Evolutionary conservation across 73 alveolate species (phyloP).

Genomic region (Blepharisma stoltei): DNA sequence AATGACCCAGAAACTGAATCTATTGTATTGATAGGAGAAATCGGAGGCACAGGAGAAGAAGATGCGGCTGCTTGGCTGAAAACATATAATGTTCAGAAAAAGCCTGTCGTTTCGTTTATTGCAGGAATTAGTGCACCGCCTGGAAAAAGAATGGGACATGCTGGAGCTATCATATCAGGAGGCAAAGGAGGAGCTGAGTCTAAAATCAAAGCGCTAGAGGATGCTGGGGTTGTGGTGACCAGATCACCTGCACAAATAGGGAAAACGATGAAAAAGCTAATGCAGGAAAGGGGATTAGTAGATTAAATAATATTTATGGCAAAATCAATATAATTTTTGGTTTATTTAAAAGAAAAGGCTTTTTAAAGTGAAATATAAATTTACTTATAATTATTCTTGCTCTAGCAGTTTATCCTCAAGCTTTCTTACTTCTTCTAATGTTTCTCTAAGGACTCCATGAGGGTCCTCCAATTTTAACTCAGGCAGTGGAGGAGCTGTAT

Average conservation of each 20-base stretch:
- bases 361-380: too few species aligned
- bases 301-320: too few species aligned
- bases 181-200: slow-evolving; percentile 92
- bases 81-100: slow-evolving; percentile 70
- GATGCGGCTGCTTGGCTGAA: slow-evolving; percentile 85
- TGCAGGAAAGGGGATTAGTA: slow-evolving; percentile 35
- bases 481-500: slow-evolving; percentile 73
- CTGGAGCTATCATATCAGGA: slow-evolving; percentile 97
- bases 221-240: slow-evolving; percentile 55
- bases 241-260: slow-evolving; percentile 73
- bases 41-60: slow-evolving; percentile 96
- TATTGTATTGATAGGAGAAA: slow-evolving; percentile 95
- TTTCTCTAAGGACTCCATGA: slow-evolving; percentile 64
- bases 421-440: slow-evolving; percentile 49
- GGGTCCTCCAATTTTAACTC: slow-evolving; percentile 69
- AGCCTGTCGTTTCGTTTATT: slow-evolving; percentile 91
- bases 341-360: too few species aligned
- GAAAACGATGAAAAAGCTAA: slow-evolving; percentile 59
- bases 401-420: too few species aligned
- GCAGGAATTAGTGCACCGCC: slow-evolving; percentile 94
- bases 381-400: too few species aligned
- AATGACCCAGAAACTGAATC: slow-evolving; percentile 93
- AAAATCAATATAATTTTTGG: too few species aligned
- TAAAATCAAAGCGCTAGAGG: slow-evolving; percentile 67
- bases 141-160: slow-evolving; percentile 97